Percentiles rank a stretch among this genome's conserved stretches.
Evolutionary conservation across 768 basidiomycete species (phyloP).

Genomic region (Boletus reticuloceps): DNA sequence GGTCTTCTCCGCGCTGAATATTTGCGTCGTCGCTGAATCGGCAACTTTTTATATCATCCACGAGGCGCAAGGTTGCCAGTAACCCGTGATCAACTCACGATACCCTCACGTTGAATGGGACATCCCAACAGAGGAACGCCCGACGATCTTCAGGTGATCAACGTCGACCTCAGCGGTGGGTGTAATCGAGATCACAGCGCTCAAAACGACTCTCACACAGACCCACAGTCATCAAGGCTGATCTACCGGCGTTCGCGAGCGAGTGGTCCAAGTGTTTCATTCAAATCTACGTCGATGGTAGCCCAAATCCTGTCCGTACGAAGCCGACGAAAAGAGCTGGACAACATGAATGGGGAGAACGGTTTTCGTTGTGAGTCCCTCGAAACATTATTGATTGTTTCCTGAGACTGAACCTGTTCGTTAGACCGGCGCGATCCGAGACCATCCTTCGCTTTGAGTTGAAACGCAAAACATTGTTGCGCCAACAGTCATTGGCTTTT

Average conservation of each 20-base stretch:
- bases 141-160: constrained; percentile 23
- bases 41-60: background rate
- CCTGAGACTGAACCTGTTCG: too few species aligned
- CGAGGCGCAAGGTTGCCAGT: background rate
- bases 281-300: constrained; percentile 18
- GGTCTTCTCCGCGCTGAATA: background rate
- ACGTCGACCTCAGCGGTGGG: constrained; percentile 19
- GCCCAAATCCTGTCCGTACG: constrained; percentile 10
- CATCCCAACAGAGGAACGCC: background rate
- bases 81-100: background rate
- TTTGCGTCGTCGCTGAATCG: background rate
- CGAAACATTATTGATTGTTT: too few species aligned
- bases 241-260: constrained; percentile 17
- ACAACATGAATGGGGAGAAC: constrained; percentile 21
- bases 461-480: constrained; percentile 17
- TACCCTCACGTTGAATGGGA: background rate
- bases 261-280: constrained; percentile 27
- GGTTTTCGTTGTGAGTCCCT: constrained; percentile 18
- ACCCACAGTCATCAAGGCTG: constrained; percentile 22
- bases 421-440: constrained; percentile 14
- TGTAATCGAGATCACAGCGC: background rate
- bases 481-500: constrained; percentile 14
- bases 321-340: constrained; percentile 17
- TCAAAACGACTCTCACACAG: background rate
- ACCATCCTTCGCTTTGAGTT: constrained; percentile 25